Conservation (phyloP, 2,329 filamentous ascomycete species). For the Botryosphaeria dothidea region DNA sequence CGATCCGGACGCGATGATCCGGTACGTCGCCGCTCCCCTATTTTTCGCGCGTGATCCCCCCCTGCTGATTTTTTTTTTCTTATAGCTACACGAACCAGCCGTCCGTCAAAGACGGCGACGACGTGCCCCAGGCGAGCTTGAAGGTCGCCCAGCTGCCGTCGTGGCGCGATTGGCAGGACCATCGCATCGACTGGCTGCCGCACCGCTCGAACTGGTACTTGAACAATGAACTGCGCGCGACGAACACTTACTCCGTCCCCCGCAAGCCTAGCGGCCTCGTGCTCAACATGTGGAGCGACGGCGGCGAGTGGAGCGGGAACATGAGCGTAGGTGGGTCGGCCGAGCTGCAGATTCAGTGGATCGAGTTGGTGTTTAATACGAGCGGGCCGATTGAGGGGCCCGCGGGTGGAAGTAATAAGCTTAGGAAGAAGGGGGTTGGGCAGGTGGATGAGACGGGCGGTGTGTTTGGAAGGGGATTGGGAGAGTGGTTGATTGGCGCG, state of each 20-base stretch:
- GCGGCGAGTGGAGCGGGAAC: constrained; percentile 60
- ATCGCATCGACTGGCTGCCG: constrained; percentile 63
- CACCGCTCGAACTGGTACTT: constrained; percentile 58
- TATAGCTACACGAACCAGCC: constrained; percentile 62
- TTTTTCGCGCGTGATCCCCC: no score
- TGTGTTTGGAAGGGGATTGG: background rate
- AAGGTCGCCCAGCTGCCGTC: constrained; percentile 50
- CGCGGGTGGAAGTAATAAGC: constrained; percentile 20
- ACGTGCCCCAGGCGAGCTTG: constrained; percentile 49
- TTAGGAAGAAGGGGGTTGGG: background rate
- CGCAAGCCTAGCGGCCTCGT: constrained; percentile 54
- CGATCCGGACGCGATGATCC: constrained; percentile 45
- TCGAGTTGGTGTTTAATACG: constrained; percentile 59
- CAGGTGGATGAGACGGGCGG: background rate
- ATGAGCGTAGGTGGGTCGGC: constrained; percentile 56
- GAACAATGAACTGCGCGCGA: constrained; percentile 52
- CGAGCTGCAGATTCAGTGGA: constrained; percentile 62
- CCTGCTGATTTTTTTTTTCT: no score
- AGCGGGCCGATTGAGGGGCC: constrained; percentile 34
- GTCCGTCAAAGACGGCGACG: constrained; percentile 47
- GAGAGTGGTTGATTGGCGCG: background rate
- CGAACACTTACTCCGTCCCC: constrained; percentile 58
- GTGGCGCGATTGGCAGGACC: constrained; percentile 60
- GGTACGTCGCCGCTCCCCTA: constrained; percentile 18
- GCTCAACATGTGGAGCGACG: constrained; percentile 64